These are phyloP conservation scores for Oryza glaberrima DNA, from an alignment of 176 grass and related monocot genomes.

Conservation along the genomic window DNA sequence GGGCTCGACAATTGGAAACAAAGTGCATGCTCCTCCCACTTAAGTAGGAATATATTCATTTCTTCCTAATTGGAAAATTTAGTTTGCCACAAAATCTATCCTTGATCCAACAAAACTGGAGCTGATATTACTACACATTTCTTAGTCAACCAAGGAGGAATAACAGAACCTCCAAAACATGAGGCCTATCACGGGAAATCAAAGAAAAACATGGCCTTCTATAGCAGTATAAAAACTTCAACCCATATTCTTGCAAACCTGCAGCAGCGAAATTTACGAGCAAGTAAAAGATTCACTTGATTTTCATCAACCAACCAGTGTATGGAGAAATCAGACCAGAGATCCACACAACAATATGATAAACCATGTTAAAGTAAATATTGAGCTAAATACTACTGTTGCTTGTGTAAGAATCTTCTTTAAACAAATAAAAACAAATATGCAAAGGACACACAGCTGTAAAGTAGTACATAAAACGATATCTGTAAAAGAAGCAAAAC, in stretches of 20 bases:
- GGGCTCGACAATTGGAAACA: background rate
- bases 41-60: background rate
- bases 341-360: background rate
- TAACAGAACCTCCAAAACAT: background rate
- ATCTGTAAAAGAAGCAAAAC: background rate
- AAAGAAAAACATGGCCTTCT: background rate
- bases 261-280: background rate
- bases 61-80: background rate
- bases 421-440: background rate
- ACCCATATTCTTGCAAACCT: background rate
- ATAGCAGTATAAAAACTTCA: background rate
- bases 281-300: background rate
- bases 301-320: background rate
- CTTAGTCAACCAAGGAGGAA: background rate
- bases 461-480: background rate
- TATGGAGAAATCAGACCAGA: background rate
- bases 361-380: background rate
- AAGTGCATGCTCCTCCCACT: background rate
- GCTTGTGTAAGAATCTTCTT: background rate
- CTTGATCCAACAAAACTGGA: conserved; percentile 1
- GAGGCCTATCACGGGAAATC: background rate
- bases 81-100: background rate
- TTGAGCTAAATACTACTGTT: background rate
- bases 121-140: background rate
- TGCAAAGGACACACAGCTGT: background rate